Evolutionary conservation across 2,329 filamentous ascomycete species (phyloP).

Genomic region (Diplodia scrobiculata): DNA sequence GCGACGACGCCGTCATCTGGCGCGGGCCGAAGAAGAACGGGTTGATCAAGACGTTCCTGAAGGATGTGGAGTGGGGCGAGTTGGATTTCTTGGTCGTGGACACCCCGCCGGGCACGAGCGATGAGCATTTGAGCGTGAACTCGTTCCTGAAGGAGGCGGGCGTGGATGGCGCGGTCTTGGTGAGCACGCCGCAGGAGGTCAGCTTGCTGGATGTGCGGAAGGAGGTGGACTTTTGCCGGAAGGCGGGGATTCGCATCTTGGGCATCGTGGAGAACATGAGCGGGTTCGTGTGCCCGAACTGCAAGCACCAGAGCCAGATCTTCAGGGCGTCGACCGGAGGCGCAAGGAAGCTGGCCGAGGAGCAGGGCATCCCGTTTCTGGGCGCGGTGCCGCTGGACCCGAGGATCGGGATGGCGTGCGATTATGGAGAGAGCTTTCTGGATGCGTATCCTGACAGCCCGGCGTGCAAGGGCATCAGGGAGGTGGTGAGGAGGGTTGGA

Average conservation of each 20-base stretch:
- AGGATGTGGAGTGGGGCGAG: constrained; percentile 97
- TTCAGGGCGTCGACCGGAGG: constrained; percentile 92
- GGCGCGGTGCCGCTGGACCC: constrained; percentile 90
- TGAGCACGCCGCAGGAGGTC: constrained; percentile 95
- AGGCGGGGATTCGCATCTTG: constrained; percentile 84
- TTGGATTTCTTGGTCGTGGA: constrained; percentile 92
- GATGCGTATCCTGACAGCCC: constrained; percentile 92
- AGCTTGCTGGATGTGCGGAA: constrained; percentile 89
- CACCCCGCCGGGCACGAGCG: constrained; percentile 90
- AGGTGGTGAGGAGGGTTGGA: constrained; percentile 74
- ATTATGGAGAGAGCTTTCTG: constrained; percentile 96
- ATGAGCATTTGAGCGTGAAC: constrained; percentile 94
- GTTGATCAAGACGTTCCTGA: constrained; percentile 94
- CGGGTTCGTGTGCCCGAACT: constrained; percentile 93
- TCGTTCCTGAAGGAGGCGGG: constrained; percentile 86
- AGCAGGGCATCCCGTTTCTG: constrained; percentile 85
- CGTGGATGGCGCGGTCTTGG: constrained; percentile 88
- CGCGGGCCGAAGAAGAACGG: constrained; percentile 98
- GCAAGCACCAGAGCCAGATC: constrained; percentile 76
- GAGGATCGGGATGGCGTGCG: constrained; percentile 91
- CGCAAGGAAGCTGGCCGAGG: constrained; percentile 74
- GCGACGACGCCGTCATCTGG: constrained; percentile 97
- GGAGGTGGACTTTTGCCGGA: constrained; percentile 96
- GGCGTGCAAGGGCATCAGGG: constrained; percentile 77
- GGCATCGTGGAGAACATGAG: constrained; percentile 98